Base-by-base conservation (phyloP, 371 early-diverging fungal species). In the Apophysomyces trapeziformis region DNA sequence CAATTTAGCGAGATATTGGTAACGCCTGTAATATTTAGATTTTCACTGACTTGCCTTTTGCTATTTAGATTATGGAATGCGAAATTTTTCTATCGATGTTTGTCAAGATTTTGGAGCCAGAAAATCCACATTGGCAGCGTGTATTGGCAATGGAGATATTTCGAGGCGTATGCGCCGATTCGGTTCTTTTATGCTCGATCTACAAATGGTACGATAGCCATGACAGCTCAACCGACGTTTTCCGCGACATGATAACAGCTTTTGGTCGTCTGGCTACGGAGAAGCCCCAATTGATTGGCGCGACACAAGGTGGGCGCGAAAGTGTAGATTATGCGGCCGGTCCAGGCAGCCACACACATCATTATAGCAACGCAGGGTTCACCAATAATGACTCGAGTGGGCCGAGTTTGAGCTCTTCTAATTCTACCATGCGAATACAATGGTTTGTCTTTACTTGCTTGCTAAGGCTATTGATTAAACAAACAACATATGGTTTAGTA, bases 51-150 rank as follows among this genome's bases (percentile, higher is more conserved):
- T 21, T 50, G 11, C 9, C 5, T 9, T 2, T 21, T 0, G 11
- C 21, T 45, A n/a, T 46, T 18, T 70, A 91, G 92, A 68, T 83
- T 8, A 93, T 91, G 74, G 97, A 97, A 66, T 94, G 95, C 74
- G 98, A 97, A 71, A 93, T 97, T 37, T 96, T 97, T 64, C 71
- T 98, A 54, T 88, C 95, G 6, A 92, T 96, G 86, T 85, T 95
- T 69, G 84, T 90, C 41, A 92, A 94, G 69, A 84, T 93, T 13
- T 67, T 95, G 38, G 96, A 94, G 35, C 87, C 89, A 7, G 92
- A 91, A 46, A 82, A 85, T 47, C 92, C 91, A 11, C 64, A 85
- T n/a, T 98, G 96, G 95, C 91, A 95, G 46, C 83, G 95, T 14
- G 93, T 95, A 0, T 68, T 98, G 63, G 90, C 94, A 0, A 84